Evolutionary conservation across 148 eudicot genomes (phyloP).

Genomic region (Dysphania ambrosioides): DNA sequence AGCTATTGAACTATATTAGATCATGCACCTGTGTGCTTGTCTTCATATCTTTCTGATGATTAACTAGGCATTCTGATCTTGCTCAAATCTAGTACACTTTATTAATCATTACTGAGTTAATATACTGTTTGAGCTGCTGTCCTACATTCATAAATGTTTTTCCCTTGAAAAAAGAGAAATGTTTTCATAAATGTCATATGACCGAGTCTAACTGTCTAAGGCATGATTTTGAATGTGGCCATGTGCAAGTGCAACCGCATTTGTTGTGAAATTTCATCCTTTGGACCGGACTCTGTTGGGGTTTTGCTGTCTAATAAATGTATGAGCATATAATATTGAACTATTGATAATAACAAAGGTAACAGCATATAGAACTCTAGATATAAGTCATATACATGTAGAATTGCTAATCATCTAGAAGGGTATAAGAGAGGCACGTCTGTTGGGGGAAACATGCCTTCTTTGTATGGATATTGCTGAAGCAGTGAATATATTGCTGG

Average conservation of each 20-base stretch:
- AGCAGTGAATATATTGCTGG: no score
- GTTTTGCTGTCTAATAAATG: constrained; percentile 9
- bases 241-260: constrained; percentile 7
- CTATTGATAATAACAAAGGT: not conserved
- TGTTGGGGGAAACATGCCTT: no score
- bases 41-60: not conserved
- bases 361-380: no score
- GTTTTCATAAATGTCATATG: not conserved
- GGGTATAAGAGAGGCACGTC: no score
- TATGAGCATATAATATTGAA: not conserved
- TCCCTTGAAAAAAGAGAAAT: not conserved
- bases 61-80: not conserved
- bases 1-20: not conserved
- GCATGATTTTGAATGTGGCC: constrained; percentile 6
- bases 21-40: constrained; percentile 10
- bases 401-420: no score
- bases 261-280: constrained; percentile 3
- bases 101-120: not conserved
- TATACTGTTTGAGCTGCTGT: not conserved
- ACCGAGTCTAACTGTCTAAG: not conserved
- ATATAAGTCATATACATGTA: no score
- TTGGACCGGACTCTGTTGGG: constrained; percentile 3
- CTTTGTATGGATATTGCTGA: no score
- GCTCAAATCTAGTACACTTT: not conserved
- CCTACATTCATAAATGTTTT: not conserved